Evolutionary conservation across 1,284 basidiomycete genomes (phyloP), one percentile per base, ranked within the genome.

Genomic region (Trametes versicolor): DNA sequence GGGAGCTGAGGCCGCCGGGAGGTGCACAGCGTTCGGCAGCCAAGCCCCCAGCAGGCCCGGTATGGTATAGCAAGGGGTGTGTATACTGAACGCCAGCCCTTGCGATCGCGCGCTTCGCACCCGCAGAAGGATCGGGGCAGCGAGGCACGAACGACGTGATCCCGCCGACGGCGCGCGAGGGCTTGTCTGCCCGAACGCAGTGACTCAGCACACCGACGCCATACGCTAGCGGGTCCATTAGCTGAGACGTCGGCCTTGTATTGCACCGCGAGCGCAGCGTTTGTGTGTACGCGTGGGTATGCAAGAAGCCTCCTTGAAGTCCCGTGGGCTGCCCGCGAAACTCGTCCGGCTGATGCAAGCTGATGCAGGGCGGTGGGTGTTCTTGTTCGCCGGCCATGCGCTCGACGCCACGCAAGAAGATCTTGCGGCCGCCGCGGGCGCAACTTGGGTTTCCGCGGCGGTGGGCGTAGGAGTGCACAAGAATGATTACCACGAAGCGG

Each of bases 41-140:
- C 53, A 34, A 43, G 47, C n/a, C 25, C 27, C 27, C 13, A 7
- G 45, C 37, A 29, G 9, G 21, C 54, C 62, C 50, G 10, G 41
- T 50, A 58, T 51, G 51, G 65, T 49, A 55, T 63, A 61, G 59
- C 61, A 51, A 55, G 51, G 48, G 62, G 49, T 50, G 63, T 39
- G 63, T 64, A 58, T 69, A 69, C 68, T 67, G 54, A 69, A 69
- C 68, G 68, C 68, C 65, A 62, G 65, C 63, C 47, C 34, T 37
- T 7, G 15, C 47, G 47, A 57, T 57, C 60, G 47, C 60, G 60
- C 60, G 53, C 54, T 62, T 52, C 61, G 37, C n/a, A 17, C 17
- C 17, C 41, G 55, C 47, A 57, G 61, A 62, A 62, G 29, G 55
- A 50, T 47, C 37, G 49, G 25, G 41, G 27, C 53, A 19, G 36